These are phyloP conservation scores for Shiraia bambusicola DNA, from an alignment of 2,329 filamentous ascomycete species.

Conservation along the genomic window DNA sequence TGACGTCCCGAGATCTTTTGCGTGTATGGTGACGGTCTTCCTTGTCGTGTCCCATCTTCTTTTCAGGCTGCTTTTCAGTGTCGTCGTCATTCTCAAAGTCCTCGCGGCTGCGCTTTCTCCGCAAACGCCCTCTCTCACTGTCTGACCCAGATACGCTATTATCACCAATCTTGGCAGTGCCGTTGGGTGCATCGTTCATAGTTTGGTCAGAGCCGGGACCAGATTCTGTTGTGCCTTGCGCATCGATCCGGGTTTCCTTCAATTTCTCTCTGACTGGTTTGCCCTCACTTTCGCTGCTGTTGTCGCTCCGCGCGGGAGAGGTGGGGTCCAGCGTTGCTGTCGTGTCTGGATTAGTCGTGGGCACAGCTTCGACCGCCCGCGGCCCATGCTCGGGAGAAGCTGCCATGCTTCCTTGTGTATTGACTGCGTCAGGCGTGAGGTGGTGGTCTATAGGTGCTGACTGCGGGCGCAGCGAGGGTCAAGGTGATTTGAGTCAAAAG, in stretches of 20 bases:
- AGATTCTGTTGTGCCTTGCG: slow-evolving; percentile 28
- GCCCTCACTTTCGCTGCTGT: slow-evolving; percentile 52
- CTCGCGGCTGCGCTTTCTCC: slow-evolving; percentile 51
- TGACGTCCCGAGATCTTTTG: slow-evolving; percentile 52
- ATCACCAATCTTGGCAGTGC: slow-evolving; percentile 20
- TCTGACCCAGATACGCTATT: slow-evolving; percentile 38
- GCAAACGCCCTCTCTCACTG: slow-evolving; percentile 42
- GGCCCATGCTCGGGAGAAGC: slow-evolving; percentile 27
- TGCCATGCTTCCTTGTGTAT: slow-evolving; percentile 21
- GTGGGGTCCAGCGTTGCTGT: slow-evolving; percentile 17
- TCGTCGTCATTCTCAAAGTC: slow-evolving; percentile 45
- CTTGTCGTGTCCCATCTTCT: slow-evolving; percentile 39
- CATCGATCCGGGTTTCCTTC: slow-evolving; percentile 61
- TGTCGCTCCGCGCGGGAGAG: slow-evolving; percentile 44
- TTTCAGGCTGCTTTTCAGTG: slow-evolving; percentile 34
- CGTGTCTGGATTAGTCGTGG: slow-evolving; percentile 13
- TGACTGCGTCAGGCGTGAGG: slow-evolving; percentile 4
- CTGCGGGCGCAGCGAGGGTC: slow-evolving; percentile 2
- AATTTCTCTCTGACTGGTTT: slow-evolving; percentile 62
- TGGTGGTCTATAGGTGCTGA: slow-evolving; percentile 6
- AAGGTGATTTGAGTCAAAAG: not conserved
- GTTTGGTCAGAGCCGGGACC: slow-evolving; percentile 16
- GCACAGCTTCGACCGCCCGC: slow-evolving; percentile 8
- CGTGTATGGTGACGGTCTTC: slow-evolving; percentile 40
- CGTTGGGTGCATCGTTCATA: slow-evolving; percentile 32